Conservation (phyloP, 2,329 filamentous ascomycete species). For the Ceratocystiopsis minuta region DNA sequence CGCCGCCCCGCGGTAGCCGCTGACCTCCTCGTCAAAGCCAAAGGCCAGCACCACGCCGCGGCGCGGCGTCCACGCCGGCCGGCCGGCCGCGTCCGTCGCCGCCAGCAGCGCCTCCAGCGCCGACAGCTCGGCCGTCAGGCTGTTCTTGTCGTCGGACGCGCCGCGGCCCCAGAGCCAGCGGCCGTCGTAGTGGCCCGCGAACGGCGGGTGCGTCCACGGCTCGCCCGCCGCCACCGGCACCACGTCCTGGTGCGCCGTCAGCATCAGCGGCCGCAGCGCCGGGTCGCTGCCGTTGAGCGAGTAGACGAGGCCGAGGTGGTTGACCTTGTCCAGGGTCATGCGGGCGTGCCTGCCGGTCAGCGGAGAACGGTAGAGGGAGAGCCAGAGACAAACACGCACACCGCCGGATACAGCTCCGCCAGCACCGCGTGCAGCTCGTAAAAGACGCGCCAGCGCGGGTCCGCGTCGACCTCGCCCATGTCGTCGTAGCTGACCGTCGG, state of each 20-base stretch:
- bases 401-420: conserved; percentile 29
- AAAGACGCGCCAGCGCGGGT: conserved; percentile 41
- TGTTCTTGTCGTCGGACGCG: conserved; percentile 41
- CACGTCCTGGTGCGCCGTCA: conserved; percentile 48
- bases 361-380: no score
- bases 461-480: conserved; percentile 32
- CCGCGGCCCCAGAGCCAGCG: conserved; percentile 44
- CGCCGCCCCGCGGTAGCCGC: conserved; percentile 30
- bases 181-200: conserved; percentile 38
- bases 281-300: conserved; percentile 35
- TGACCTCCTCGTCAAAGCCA: conserved; percentile 46
- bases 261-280: conserved; percentile 33
- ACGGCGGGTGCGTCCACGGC: conserved; percentile 43
- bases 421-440: conserved; percentile 33
- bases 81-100: background rate
- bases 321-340: conserved; percentile 33
- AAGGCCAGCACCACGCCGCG: conserved; percentile 40
- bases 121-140: conserved; percentile 37
- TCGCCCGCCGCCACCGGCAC: conserved; percentile 32
- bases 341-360: conserved; percentile 1
- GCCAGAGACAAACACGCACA: conserved; percentile 17
- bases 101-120: conserved; percentile 35
- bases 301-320: conserved; percentile 39
- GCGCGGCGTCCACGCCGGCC: conserved; percentile 29
- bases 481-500: conserved; percentile 20